A percentile compares a stretch with the other conserved stretches of the same genome.
phyloP scores from a whole-genome alignment of 129 eudicot genomes.

The Tagetes erecta region DNA sequence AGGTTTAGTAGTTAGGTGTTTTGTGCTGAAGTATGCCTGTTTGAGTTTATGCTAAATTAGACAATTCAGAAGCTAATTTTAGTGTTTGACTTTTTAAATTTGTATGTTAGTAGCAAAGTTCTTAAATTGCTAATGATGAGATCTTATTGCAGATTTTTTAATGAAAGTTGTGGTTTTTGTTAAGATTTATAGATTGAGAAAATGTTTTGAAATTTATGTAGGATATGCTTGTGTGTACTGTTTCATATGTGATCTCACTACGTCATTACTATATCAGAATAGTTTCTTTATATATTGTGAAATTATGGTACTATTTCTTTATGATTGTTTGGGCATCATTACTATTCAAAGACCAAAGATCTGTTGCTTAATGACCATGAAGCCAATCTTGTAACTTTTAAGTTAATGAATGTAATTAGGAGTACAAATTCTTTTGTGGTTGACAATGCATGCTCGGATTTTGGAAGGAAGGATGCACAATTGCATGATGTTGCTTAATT shows the following conservation, averaged over 20 bases:
- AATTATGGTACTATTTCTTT: neutral
- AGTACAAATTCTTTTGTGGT: neutral
- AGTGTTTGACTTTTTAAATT: neutral
- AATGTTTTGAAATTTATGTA: neutral
- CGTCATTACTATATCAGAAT: neutral
- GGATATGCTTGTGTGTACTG: conserved; percentile 4
- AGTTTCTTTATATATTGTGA: neutral
- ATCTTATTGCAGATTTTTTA: neutral
- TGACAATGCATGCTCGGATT: neutral
- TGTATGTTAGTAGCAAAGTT: neutral
- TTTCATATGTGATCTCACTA: neutral
- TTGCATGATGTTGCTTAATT: neutral
- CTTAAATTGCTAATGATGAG: neutral
- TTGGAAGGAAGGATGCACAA: neutral
- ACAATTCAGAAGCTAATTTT: conserved; percentile 2
- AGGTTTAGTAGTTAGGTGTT: conserved; percentile 1
- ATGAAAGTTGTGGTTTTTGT: conserved; percentile 1
- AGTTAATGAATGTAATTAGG: neutral
- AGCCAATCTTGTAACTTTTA: neutral
- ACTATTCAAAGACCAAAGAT: neutral
- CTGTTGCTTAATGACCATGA: neutral
- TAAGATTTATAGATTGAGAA: conserved; percentile 15
- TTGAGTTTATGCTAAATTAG: neutral
- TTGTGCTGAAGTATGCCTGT: too few relatives aligned
- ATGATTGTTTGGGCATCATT: neutral